Evolutionary conservation across 805 yeast genomes (phyloP).

Genomic region (Kockiozyma suomiensis): DNA sequence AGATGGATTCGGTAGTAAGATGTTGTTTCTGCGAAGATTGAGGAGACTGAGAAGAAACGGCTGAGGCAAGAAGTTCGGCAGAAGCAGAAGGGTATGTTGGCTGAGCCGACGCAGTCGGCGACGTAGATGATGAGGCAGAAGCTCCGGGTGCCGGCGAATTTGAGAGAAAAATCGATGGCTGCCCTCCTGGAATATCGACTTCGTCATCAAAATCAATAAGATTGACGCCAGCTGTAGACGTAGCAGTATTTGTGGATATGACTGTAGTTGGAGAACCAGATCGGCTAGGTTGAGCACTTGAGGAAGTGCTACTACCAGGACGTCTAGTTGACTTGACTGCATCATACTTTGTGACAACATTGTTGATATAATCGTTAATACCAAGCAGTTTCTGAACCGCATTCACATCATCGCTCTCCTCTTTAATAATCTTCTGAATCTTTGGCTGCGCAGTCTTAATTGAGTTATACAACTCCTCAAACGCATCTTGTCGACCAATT

Average conservation of each 20-base stretch:
- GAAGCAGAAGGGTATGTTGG: neutral
- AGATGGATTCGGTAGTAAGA: constrained; percentile 8
- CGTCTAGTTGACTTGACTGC: constrained; percentile 61
- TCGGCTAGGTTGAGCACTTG: constrained; percentile 14
- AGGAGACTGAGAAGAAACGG: constrained; percentile 4
- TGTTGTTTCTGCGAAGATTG: constrained; percentile 9
- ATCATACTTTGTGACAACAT: constrained; percentile 66
- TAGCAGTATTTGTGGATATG: constrained; percentile 34
- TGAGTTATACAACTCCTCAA: constrained; percentile 73
- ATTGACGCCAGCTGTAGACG: constrained; percentile 46
- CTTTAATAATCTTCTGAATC: constrained; percentile 78
- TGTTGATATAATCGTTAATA: constrained; percentile 75
- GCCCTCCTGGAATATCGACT: constrained; percentile 28
- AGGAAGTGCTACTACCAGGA: constrained; percentile 20
- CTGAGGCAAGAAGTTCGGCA: neutral
- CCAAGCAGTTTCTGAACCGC: constrained; percentile 65
- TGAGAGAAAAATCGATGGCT: constrained; percentile 20
- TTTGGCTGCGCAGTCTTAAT: constrained; percentile 85
- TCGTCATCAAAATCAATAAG: constrained; percentile 78
- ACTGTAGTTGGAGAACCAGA: constrained; percentile 9
- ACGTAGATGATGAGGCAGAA: neutral
- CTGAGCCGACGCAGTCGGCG: constrained; percentile 1
- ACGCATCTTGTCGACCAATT: constrained; percentile 63
- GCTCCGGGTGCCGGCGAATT: constrained; percentile 20
- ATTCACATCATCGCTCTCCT: constrained; percentile 68